Evolutionary conservation across 352 stramenopile genomes (phyloP).

Genomic region (Globisporangium megalacanthum): DNA sequence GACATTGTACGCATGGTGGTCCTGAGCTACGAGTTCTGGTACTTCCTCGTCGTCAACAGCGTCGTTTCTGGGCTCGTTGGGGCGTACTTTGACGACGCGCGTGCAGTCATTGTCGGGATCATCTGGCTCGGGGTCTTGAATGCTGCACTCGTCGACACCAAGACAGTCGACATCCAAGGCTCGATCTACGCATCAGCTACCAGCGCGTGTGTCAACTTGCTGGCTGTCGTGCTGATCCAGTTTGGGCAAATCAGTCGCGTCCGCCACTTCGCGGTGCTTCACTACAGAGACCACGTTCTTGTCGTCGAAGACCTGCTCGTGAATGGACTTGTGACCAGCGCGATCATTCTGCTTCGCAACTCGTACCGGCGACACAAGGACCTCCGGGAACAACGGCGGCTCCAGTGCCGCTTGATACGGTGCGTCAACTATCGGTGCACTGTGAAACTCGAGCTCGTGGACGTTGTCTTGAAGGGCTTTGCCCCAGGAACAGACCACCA

Average conservation of each 20-base stretch:
- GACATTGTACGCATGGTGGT: conserved; percentile 15
- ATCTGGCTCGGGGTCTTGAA: conserved; percentile 10
- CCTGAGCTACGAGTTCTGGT: conserved; percentile 20
- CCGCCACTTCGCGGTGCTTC: conserved; percentile 1
- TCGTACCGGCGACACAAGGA: conserved; percentile 12
- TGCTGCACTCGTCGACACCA: conserved; percentile 14
- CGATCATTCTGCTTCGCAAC: conserved; percentile 15
- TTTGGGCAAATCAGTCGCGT: background rate
- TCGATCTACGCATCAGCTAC: background rate
- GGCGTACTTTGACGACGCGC: conserved; percentile 12
- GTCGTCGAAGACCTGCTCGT: conserved; percentile 15
- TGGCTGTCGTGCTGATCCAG: conserved; percentile 2
- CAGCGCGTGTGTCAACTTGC: background rate
- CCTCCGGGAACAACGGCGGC: background rate
- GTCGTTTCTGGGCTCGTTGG: conserved; percentile 8
- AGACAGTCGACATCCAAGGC: conserved; percentile 1
- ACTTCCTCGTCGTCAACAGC: conserved; percentile 11
- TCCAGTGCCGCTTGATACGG: conserved; percentile 1
- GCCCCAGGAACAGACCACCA: background rate
- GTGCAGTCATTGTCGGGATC: background rate
- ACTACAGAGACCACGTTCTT: conserved; percentile 4
- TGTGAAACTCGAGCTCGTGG: background rate
- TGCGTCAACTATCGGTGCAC: conserved; percentile 10
- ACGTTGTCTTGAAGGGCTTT: background rate
- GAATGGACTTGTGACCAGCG: conserved; percentile 9